Evolutionary conservation across 164 flowering plant species (phyloP), one percentile per base, ranked within the genome.

Genomic region (Cinnamomum chago): DNA sequence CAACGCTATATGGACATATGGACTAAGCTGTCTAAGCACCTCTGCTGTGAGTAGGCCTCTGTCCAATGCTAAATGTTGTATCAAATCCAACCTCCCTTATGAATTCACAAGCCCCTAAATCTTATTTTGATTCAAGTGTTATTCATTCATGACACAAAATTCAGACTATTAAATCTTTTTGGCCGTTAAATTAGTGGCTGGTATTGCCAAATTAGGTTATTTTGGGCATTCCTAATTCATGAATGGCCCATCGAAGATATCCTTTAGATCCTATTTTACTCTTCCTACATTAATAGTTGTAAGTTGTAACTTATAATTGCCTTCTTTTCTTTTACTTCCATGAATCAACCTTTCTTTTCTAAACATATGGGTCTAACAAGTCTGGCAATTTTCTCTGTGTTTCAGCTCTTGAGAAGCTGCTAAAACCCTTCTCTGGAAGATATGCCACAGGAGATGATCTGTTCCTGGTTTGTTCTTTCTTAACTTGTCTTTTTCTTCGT

Each of bases 391-490:
- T 35, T 47, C 14, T 33, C 2, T 24, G 1, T 74, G 68, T 79
- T 85, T 79, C 90, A 92, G 97, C 95, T 65, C 91, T 92, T 20
- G 97, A 92, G 83, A 86, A 86, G 79, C 84, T 90, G 62, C 78
- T 92, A 68, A 77, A 78, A 68, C 83, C 76, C 64, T 68, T 75
- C 78, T 85, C 91, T 71, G 94, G 92, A 79, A 90, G 62, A 78
- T 92, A 85, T 81, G 94, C 97, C n/a, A 90, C 90, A 18, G 97
- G 97, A 60, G 88, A 93, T 82, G 86, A 90, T 79, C 86, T 90
- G 67, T 83, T 27, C 73, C 76, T 93, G 93, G 97, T 92, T 79
- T 70, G 77, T 69, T 70, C 50, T 58, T 40, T 70, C 50, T 14
- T 30, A 30, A 30, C 35, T 30, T 9, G 50, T 27, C 51, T 65